Conservation (phyloP, 139 green algal species). For the Gonium pectorale region DNA sequence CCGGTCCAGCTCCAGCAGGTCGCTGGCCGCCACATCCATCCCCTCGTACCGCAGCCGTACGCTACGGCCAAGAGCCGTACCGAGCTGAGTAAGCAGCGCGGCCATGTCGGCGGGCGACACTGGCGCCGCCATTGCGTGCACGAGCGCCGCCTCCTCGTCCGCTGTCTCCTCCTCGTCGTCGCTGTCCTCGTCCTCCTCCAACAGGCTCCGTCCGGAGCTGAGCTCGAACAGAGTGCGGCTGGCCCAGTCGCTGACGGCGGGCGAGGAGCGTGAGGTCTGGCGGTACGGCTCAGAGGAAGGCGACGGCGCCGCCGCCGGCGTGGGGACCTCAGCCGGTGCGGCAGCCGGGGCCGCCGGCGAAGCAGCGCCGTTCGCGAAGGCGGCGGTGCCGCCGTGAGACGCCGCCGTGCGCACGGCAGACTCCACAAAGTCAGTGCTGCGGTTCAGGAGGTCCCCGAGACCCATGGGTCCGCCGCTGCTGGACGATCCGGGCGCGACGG, state of each 20-base stretch:
- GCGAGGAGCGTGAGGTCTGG: not conserved
- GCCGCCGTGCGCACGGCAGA: too few relatives aligned
- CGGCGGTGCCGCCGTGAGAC: not conserved
- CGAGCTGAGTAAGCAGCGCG: slow-evolving; percentile 27
- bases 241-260: not conserved
- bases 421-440: too few relatives aligned
- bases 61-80: slow-evolving; percentile 4
- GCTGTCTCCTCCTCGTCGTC: not conserved
- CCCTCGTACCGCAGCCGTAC: slow-evolving; percentile 36
- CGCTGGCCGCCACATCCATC: not conserved
- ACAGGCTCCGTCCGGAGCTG: not conserved
- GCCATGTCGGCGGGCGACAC: not conserved
- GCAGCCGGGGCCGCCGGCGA: not conserved
- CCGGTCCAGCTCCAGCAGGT: slow-evolving; percentile 38
- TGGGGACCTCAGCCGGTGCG: not conserved
- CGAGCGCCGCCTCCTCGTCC: not conserved
- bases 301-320: not conserved
- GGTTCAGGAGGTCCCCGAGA: too few relatives aligned
- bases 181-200: not conserved
- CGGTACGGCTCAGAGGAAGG: not conserved
- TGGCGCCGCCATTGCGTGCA: not conserved
- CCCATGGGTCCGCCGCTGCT: too few relatives aligned
- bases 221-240: slow-evolving; percentile 20
- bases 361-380: not conserved
- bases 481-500: too few relatives aligned